Conservation (phyloP, 495 filamentous ascomycete species). For the Podospora sp. region DNA sequence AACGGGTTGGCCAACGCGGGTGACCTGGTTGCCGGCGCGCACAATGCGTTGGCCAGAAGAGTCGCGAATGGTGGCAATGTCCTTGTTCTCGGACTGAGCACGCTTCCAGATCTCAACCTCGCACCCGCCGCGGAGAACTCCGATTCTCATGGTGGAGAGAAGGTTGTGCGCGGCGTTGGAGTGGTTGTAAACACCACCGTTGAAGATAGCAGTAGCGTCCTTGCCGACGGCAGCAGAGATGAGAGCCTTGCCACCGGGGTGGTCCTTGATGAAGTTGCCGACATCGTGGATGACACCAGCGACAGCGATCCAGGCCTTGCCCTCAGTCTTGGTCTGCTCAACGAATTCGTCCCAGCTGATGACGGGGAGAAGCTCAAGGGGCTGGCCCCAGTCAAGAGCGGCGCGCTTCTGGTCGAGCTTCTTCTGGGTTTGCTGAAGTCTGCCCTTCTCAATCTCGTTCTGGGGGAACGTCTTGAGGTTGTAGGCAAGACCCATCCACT, state of each 20-base stretch:
- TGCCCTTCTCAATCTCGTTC: constrained; percentile 99
- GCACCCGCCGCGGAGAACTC: constrained; percentile 92
- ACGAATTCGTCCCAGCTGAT: constrained; percentile 97
- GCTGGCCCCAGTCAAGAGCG: constrained; percentile 91
- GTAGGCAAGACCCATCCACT: constrained; percentile 90
- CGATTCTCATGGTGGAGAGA: constrained; percentile 93
- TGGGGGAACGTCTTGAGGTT: constrained; percentile 96
- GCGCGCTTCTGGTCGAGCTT: constrained; percentile 96
- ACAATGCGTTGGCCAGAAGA: constrained; percentile 79
- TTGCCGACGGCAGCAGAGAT: constrained; percentile 93
- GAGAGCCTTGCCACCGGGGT: constrained; percentile 95
- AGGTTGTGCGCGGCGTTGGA: constrained; percentile 98
- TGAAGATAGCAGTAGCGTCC: constrained; percentile 98
- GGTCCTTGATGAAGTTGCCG: constrained; percentile 90
- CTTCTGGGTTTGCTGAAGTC: constrained; percentile 96
- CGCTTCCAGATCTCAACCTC: constrained; percentile 99
- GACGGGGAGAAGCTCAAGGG: constrained; percentile 91
- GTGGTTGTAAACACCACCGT: constrained; percentile 97
- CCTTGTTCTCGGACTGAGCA: constrained; percentile 86
- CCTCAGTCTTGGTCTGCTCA: constrained; percentile 70
- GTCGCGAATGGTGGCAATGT: constrained; percentile 77
- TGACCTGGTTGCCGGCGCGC: constrained; percentile 87
- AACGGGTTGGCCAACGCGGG: constrained; percentile 74
- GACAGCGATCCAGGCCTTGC: constrained; percentile 82
- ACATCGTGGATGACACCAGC: constrained; percentile 97